Evolutionary conservation across 1,139 yeast species (phyloP), one percentile per base, ranked within the genome.

Genomic region (Eremothecium cymbalariae): DNA sequence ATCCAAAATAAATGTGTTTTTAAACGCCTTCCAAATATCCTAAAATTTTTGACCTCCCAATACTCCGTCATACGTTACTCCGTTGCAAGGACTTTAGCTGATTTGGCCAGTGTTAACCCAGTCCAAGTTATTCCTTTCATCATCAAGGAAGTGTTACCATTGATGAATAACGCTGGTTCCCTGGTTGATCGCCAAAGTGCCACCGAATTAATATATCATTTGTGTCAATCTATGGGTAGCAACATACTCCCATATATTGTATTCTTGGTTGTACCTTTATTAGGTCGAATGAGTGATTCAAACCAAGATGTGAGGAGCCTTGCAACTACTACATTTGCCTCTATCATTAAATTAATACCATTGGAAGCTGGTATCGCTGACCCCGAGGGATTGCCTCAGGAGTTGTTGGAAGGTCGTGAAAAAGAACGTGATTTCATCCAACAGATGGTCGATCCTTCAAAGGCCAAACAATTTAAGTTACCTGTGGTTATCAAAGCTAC

Each of bases 371-470:
- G 98, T 52, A 88, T 93, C 31, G 90, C 95, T 1, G 96, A 90
- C 59, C 98, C 98, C 1, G 80, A 76, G 37, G 95, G 88, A 42
- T 77, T 93, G 79, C 94, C 98, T 1, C 68, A 69, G 40, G 88
- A 82, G 35, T 67, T 93, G 36, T 66, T 90, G 41, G 82, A 70
- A 48, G 96, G 95, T 6, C 80, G 97, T 57, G 96, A 88, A 48
- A 71, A 84, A 40, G 98, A 93, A 58, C 74, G 99, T 53, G 95
- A 84, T 48, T 93, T 93, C 50, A 83, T 93, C 42, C 83, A 82
- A 46, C 98, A 93, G 56, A 90, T 93, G 97, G 84, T 93, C 86
- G 97, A 93, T 57, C 94, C 95, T n/a, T 68, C 86, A 6, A 86
- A 88, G 55, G 84, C 93, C 35, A 74, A 88, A 48, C 77, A 94